Evolutionary conservation across 1,139 yeast genomes (phyloP), one percentile per base, ranked within the genome.

Genomic region (Geotrichum histeridarum): DNA sequence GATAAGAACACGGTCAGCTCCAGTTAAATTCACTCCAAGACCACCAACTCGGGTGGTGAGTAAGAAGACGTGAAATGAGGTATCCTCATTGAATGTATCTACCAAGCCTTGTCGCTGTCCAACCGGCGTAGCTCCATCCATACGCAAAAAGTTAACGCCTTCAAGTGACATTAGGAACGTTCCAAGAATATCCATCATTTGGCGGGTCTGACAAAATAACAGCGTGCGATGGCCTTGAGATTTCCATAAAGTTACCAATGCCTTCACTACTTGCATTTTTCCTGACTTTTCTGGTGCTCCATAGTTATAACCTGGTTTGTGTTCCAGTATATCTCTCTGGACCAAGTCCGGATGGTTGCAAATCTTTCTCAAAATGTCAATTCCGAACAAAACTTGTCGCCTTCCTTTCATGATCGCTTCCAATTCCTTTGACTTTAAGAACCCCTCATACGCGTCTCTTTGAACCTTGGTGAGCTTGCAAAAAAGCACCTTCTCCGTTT

Each of bases 21-120:
- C 98, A 0, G 97, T 93, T 50, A 93, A 70, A 68, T 93, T 93
- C 1, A 93, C 88, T 22, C 99, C 99, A 46, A 93, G 74, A 0
- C 99, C 99, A 30, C 99, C 99, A 2, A 93, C 99, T 65, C 93
- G 81, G 0, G 99, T 93, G 0, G 99, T 93, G 46, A 93, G 73
- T 33, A 93, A 70, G 67, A 93, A 94, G 1, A 93, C 79, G 53
- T 78, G 73, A 57, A 80, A 79, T 17, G 72, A 67, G 0, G 78
- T 72, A 59, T 84, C 82, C 11, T 73, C 76, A 66, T 93, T 93
- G 69, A 90, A 93, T 11, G 74, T 64, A 66, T 91, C 97, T 22
- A 93, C 97, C 57, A 93, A 74, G 18, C 70, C 70, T 65, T 93
- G 99, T 30, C 99, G 73, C 39, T 73, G 77, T 0, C 80, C 78